Percentiles rank a stretch among this genome's conserved stretches.
These are phyloP conservation scores for Alternaria brassicicola DNA, from an alignment of 2,329 filamentous ascomycete species.

Conservation along the genomic window DNA sequence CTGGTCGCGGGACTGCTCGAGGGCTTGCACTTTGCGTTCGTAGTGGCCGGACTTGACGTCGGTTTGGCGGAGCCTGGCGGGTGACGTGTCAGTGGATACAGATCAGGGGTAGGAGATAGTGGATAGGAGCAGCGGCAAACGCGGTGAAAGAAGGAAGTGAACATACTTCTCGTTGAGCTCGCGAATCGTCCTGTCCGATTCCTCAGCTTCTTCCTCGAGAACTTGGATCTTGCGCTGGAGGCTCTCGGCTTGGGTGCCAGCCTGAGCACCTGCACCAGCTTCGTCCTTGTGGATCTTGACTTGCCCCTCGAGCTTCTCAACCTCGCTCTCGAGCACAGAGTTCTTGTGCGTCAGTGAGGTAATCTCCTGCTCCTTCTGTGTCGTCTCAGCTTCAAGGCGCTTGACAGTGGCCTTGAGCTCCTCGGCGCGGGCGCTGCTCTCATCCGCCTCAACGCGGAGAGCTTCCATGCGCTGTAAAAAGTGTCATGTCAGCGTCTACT, in stretches of 20 bases:
- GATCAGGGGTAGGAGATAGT: constrained; percentile 2
- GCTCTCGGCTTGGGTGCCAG: constrained; percentile 88
- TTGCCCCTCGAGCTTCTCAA: constrained; percentile 86
- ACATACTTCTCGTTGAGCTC: constrained; percentile 98
- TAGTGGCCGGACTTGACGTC: constrained; percentile 99
- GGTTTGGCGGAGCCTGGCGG: constrained; percentile 87
- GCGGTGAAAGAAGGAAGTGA: not conserved
- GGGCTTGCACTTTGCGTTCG: constrained; percentile 97
- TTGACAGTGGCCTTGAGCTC: constrained; percentile 90
- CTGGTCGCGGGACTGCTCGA: constrained; percentile 88
- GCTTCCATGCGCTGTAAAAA: constrained; percentile 82
- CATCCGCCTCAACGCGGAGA: constrained; percentile 92
- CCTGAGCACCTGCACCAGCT: constrained; percentile 79
- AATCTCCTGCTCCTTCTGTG: constrained; percentile 97
- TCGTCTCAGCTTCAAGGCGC: constrained; percentile 89
- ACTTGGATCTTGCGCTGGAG: constrained; percentile 91
- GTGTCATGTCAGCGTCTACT: constrained; percentile 27
- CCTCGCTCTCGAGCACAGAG: constrained; percentile 83
- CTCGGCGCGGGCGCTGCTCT: constrained; percentile 79
- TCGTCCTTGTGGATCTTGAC: constrained; percentile 88
- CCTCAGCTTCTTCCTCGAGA: constrained; percentile 96
- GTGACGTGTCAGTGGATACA: constrained; percentile 27
- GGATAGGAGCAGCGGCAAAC: not conserved
- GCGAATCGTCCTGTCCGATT: constrained; percentile 92
- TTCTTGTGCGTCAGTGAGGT: constrained; percentile 96